phyloP scores from a whole-genome alignment of 2,329 filamentous ascomycete species.

The Aspergillus sp. region DNA sequence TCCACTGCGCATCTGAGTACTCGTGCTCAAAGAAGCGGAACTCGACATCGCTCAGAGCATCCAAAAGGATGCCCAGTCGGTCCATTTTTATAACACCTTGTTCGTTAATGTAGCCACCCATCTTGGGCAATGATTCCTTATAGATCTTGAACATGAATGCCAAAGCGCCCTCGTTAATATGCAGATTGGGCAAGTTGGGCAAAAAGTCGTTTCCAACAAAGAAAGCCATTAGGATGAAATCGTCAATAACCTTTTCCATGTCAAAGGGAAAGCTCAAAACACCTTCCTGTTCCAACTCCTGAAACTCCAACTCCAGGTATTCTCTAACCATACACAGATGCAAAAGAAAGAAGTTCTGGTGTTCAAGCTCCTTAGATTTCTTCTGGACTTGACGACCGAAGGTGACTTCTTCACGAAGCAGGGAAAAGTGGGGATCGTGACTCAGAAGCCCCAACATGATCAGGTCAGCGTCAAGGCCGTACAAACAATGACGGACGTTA shows the following conservation, averaged over 20 bases:
- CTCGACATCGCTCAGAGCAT: slow-evolving; percentile 85
- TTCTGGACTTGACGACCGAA: slow-evolving; percentile 85
- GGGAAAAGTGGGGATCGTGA: slow-evolving; percentile 96
- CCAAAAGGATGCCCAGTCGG: slow-evolving; percentile 73
- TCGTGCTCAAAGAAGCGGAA: slow-evolving; percentile 91
- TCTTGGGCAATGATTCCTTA: slow-evolving; percentile 82
- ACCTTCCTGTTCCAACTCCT: slow-evolving; percentile 77
- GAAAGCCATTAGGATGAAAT: slow-evolving; percentile 99
- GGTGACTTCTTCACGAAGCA: slow-evolving; percentile 95
- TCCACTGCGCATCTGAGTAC: slow-evolving; percentile 85
- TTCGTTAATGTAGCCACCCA: slow-evolving; percentile 95
- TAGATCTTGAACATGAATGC: slow-evolving; percentile 98
- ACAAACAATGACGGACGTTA: slow-evolving; percentile 94
- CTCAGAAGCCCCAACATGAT: slow-evolving; percentile 98
- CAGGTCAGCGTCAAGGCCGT: slow-evolving; percentile 93
- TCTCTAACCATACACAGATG: slow-evolving; percentile 97
- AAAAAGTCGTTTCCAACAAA: slow-evolving; percentile 99
- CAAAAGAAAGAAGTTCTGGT: slow-evolving; percentile 97
- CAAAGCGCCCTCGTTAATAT: slow-evolving; percentile 97
- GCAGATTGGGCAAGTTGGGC: slow-evolving; percentile 90
- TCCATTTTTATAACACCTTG: slow-evolving; percentile 86
- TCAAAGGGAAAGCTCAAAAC: slow-evolving; percentile 78
- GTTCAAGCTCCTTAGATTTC: slow-evolving; percentile 94
- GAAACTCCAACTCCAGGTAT: slow-evolving; percentile 95
- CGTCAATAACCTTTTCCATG: slow-evolving; percentile 94